phyloP scores from a whole-genome alignment of 2,329 filamentous ascomycete species.

The Grosmannia penicillata region DNA sequence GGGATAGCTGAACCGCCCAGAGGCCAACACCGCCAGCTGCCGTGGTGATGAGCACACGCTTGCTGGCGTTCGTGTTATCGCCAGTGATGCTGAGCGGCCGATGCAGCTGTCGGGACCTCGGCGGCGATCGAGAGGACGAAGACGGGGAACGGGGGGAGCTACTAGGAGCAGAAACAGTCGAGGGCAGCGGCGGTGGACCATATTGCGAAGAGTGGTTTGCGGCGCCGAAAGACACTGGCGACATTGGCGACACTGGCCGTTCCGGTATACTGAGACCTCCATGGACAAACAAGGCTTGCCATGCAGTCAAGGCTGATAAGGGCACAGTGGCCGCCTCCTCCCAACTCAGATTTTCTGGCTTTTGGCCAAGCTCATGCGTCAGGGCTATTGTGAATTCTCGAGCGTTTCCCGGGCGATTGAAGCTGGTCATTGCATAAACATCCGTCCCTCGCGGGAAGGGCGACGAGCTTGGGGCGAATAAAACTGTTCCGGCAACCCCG shows the following conservation, averaged over 20 bases:
- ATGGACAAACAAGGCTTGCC: conserved; percentile 13
- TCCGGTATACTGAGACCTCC: conserved; percentile 5
- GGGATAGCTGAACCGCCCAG: conserved; percentile 14
- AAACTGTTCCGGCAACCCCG: conserved; percentile 17
- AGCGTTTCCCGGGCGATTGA: conserved; percentile 12
- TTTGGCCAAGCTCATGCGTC: conserved; percentile 10
- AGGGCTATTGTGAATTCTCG: conserved; percentile 8
- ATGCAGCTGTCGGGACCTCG: no score
- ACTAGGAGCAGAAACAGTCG: not conserved
- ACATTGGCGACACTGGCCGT: no score
- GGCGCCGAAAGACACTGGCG: no score
- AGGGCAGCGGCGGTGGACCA: not conserved
- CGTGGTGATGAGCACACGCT: conserved; percentile 13
- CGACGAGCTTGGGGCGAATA: conserved; percentile 12
- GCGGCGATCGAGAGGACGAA: not conserved
- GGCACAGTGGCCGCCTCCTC: conserved; percentile 13
- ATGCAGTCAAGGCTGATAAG: conserved; percentile 12
- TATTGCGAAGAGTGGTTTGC: not conserved
- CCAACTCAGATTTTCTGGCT: conserved; percentile 12
- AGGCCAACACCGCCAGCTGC: conserved; percentile 12
- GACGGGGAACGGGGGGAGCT: not conserved
- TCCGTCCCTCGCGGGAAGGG: conserved; percentile 15
- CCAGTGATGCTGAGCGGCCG: not conserved
- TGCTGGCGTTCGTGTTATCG: conserved; percentile 5
- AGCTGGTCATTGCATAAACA: conserved; percentile 15